phyloP scores from a whole-genome alignment of 768 basidiomycete genomes.

The Clavulina sp. region DNA sequence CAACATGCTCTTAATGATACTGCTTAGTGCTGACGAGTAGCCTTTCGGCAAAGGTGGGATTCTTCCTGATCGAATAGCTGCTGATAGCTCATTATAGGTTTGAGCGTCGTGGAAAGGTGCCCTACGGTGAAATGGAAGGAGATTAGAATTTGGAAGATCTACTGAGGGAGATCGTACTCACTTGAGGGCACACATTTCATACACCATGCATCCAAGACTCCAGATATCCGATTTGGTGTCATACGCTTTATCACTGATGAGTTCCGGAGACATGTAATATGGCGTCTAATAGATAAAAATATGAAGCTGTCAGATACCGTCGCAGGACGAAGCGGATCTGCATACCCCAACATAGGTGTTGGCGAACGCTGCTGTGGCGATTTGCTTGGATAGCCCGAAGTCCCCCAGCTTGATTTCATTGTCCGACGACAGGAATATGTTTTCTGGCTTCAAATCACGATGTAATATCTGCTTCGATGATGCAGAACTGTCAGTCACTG shows the following conservation, averaged over 20 bases:
- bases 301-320: neutral
- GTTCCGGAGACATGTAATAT: constrained; percentile 98
- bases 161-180: constrained; percentile 13
- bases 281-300: constrained; percentile 50
- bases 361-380: constrained; percentile 75
- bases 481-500: neutral
- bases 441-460: constrained; percentile 93
- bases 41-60: constrained; percentile 77
- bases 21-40: constrained; percentile 53
- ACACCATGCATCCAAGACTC: constrained; percentile 93
- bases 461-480: constrained; percentile 45
- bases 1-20: constrained; percentile 75
- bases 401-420: constrained; percentile 91
- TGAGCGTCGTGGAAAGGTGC: constrained; percentile 90
- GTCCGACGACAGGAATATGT: constrained; percentile 80
- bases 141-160: neutral
- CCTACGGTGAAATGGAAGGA: constrained; percentile 8
- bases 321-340: neutral
- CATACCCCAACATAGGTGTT: constrained; percentile 83
- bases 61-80: constrained; percentile 66
- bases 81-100: constrained; percentile 72
- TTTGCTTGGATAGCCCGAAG: constrained; percentile 88
- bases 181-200: constrained; percentile 86
- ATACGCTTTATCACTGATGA: constrained; percentile 94
- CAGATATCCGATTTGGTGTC: constrained; percentile 98